A percentile compares a stretch with the other conserved stretches of the same genome.
Conservation (phyloP, 441 rosid species). For the Bruguiera hainesii region DNA sequence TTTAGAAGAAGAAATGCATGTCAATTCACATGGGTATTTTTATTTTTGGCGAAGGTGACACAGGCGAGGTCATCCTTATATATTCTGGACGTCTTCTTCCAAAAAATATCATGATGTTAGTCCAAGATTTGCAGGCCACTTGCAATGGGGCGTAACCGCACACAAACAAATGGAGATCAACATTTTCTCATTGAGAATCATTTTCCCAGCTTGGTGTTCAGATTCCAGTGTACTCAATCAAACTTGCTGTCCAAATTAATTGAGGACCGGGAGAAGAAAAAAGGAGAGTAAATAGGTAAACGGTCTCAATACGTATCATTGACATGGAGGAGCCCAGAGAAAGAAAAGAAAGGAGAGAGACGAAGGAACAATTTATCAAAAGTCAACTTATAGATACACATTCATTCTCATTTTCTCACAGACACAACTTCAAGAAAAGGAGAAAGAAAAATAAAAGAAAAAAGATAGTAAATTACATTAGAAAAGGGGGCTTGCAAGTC, state of each 20-base stretch:
- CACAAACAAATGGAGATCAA: not conserved
- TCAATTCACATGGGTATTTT: no score
- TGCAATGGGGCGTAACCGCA: not conserved
- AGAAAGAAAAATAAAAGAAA: not conserved
- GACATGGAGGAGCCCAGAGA: no score
- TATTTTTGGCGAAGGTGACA: not conserved
- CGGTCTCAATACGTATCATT: not conserved
- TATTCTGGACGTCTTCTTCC: not conserved
- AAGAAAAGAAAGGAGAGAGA: not conserved
- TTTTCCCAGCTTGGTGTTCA: no score
- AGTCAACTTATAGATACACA: conserved; percentile 10
- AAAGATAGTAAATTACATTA: not conserved
- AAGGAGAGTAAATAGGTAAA: not conserved
- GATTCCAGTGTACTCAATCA: no score
- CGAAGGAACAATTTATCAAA: conserved; percentile 12
- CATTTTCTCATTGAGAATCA: no score
- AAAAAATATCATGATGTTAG: not conserved
- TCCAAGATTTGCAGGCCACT: conserved; percentile 19
- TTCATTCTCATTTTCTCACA: conserved; percentile 8
- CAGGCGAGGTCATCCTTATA: not conserved
- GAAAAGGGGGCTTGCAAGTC: no score
- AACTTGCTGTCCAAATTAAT: no score
- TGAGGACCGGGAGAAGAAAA: not conserved
- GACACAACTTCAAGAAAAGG: conserved; percentile 6
- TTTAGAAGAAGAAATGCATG: no score